Percentiles rank a stretch among this genome's conserved stretches.
Conservation (phyloP, 2,329 filamentous ascomycete genomes). For the Aspergillus sp. region DNA sequence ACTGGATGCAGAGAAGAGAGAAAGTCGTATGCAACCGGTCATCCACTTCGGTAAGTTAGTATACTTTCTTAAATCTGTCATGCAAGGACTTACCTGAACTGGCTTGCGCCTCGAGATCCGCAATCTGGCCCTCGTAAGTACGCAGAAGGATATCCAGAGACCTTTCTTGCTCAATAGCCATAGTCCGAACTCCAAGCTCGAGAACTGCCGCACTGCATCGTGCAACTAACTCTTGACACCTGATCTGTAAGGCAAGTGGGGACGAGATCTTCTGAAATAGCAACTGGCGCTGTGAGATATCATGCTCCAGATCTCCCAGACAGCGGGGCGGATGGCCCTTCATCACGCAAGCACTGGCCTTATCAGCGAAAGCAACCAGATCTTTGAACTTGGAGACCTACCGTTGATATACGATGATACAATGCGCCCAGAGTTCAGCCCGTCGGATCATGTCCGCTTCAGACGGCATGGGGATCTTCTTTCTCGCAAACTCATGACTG, state of each 20-base stretch:
- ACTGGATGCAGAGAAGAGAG: slow-evolving; percentile 34
- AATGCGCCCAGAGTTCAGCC: slow-evolving; percentile 42
- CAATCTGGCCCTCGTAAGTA: slow-evolving; percentile 34
- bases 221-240: slow-evolving; percentile 36
- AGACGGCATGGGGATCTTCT: slow-evolving; percentile 28
- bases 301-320: slow-evolving; percentile 35
- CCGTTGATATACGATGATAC: slow-evolving; percentile 41
- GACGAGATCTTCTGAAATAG: slow-evolving; percentile 35
- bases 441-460: slow-evolving; percentile 37
- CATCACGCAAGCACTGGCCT: slow-evolving; percentile 32
- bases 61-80: not conserved
- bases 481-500: slow-evolving; percentile 41
- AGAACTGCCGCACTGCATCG: slow-evolving; percentile 36
- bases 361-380: not conserved
- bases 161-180: slow-evolving; percentile 39
- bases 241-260: slow-evolving; percentile 35
- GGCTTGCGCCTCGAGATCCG: slow-evolving; percentile 35
- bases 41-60: slow-evolving; percentile 23
- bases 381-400: slow-evolving; percentile 12
- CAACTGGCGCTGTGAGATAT: slow-evolving; percentile 32
- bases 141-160: slow-evolving; percentile 37
- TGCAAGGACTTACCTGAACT: slow-evolving; percentile 25
- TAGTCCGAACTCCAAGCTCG: slow-evolving; percentile 39
- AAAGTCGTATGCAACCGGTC: slow-evolving; percentile 29
- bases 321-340: slow-evolving; percentile 40